Evolutionary conservation across 331 rosid species (phyloP).

Genomic region (Spiraea crenata): DNA sequence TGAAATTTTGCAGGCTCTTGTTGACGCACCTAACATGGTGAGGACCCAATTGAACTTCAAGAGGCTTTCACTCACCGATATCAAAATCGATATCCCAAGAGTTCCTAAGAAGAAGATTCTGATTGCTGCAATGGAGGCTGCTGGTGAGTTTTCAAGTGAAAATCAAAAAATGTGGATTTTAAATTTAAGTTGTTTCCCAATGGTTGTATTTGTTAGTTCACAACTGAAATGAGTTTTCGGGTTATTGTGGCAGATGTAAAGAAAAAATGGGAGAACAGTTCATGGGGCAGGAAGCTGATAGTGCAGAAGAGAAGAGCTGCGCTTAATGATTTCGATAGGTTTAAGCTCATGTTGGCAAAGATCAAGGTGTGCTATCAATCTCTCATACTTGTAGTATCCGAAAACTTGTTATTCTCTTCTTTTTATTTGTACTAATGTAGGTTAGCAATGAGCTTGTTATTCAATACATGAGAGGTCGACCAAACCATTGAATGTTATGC

Average conservation of each 20-base stretch:
- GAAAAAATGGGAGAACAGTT: slow-evolving; percentile 61
- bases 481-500: background rate
- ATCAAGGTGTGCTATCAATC: slow-evolving; percentile 38
- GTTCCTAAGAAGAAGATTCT: slow-evolving; percentile 52
- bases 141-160: slow-evolving; percentile 25
- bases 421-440: background rate
- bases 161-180: background rate
- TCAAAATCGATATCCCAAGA: slow-evolving; percentile 48
- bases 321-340: slow-evolving; percentile 56
- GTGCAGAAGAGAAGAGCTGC: slow-evolving; percentile 55
- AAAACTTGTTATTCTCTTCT: background rate
- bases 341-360: slow-evolving; percentile 62
- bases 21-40: slow-evolving; percentile 60
- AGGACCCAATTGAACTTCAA: slow-evolving; percentile 52
- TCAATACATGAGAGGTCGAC: background rate
- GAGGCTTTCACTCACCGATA: slow-evolving; percentile 58
- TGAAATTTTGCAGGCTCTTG: slow-evolving; percentile 39
- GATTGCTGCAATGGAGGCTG: slow-evolving; percentile 48
- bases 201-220: background rate
- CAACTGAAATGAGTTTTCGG: slow-evolving; percentile 9
- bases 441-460: background rate
- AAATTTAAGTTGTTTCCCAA: background rate
- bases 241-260: slow-evolving; percentile 42
- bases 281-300: slow-evolving; percentile 62
- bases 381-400: background rate